A percentile compares a stretch with the other conserved stretches of the same genome.
phyloP scores from a whole-genome alignment of 202 grass and related monocot species.

The Digitaria exilis region DNA sequence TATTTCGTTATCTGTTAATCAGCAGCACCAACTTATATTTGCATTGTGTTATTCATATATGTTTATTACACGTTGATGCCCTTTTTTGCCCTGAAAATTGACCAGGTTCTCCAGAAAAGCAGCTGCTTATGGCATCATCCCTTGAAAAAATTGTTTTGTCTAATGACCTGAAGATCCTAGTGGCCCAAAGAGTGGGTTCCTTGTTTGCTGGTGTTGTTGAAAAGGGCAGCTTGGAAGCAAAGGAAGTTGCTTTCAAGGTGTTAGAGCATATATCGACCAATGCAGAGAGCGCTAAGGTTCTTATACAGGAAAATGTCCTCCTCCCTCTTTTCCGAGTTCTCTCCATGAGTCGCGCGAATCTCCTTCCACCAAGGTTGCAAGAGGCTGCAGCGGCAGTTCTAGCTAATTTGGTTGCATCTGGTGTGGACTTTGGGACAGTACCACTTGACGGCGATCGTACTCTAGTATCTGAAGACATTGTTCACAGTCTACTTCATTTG shows the following conservation, averaged over 20 bases:
- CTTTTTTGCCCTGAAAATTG: conserved; percentile 31
- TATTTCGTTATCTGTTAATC: background rate
- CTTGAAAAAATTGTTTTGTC: conserved; percentile 69
- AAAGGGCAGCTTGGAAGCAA: conserved; percentile 55
- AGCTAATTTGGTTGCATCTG: conserved; percentile 62
- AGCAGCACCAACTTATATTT: background rate
- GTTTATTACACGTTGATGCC: conserved; percentile 3
- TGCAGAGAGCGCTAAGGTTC: conserved; percentile 56
- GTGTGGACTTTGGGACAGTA: conserved; percentile 53
- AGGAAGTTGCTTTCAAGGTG: conserved; percentile 71
- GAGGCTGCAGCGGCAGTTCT: conserved; percentile 67
- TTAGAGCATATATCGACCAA: conserved; percentile 67
- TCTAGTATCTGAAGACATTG: conserved; percentile 66
- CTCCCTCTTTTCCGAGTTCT: conserved; percentile 61
- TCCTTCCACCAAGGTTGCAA: conserved; percentile 70
- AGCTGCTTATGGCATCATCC: conserved; percentile 54
- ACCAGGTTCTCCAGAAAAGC: conserved; percentile 62
- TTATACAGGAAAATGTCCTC: conserved; percentile 63
- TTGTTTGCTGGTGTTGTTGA: conserved; percentile 56
- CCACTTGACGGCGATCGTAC: conserved; percentile 48
- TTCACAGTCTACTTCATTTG: conserved; percentile 72
- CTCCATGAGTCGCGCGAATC: conserved; percentile 51
- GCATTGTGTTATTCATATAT: background rate
- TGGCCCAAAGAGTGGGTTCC: conserved; percentile 60
- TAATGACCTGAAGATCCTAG: conserved; percentile 68